Evolutionary conservation across 768 basidiomycete genomes (phyloP), one percentile per base, ranked within the genome.

Genomic region (Obba rivulosa): DNA sequence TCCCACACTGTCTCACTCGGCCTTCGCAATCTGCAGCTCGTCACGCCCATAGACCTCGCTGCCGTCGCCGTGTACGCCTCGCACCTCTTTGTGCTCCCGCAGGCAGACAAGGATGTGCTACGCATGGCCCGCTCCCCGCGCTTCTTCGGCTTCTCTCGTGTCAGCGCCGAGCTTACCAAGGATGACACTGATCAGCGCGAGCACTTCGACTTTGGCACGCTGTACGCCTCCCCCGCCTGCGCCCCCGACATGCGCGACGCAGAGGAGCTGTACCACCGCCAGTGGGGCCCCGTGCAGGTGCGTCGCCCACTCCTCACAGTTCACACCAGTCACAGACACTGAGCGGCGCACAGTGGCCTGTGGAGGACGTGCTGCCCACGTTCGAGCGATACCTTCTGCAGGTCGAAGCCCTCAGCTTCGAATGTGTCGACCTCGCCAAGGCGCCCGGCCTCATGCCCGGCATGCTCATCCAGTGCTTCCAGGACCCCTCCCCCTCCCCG

Each of bases 231-330:
- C n/a, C n/a, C n/a, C n/a, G n/a, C n/a, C n/a, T n/a, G n/a, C n/a
- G n/a, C n/a, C n/a, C n/a, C 28, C 7, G 7, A 31, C 5, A 31
- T 31, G 13, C 80, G 82, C 58, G 71, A 72, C 46, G 75, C 67
- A n/a, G 65, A 68, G 54, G 89, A 64, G 54, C 71, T 71, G 4
- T 83, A 83, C 59, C 68, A 78, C 57, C 75, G 77, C 38, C 65
- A 89, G 16, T 90, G 87, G 87, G 89, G 89, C 0, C 76, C 79
- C 1, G 70, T 73, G 36, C 89, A 91, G 78, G 89, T 87, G 45
- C 24, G 76, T 59, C 11, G 25, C 41, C 14, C 41, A 14, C 16
- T 36, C n/a, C n/a, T n/a, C n/a, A 10, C 37, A 20, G 24, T 36
- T n/a, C n/a, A n/a, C n/a, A n/a, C n/a, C n/a, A n/a, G n/a, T n/a